These are phyloP conservation scores for Gypsophila paniculata DNA, from an alignment of 179 eudicot genomes.

Conservation along the genomic window DNA sequence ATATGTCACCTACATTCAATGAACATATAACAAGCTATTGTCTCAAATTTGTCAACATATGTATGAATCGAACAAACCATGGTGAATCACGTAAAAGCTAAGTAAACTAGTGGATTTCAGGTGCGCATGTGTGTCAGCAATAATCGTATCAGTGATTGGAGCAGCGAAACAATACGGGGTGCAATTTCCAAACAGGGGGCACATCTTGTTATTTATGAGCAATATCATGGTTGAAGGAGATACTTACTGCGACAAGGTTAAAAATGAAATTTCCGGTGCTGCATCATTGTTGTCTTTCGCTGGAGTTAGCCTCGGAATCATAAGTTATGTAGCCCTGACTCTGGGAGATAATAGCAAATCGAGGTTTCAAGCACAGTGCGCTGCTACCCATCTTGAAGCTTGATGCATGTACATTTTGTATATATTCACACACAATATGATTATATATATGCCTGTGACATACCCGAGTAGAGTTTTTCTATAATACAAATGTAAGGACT, in stretches of 20 bases:
- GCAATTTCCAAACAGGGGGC: constrained; percentile 1
- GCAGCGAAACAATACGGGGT: constrained; percentile 22
- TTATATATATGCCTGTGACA: not conserved
- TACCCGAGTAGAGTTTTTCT: not conserved
- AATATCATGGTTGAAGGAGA: not conserved
- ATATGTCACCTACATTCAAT: not conserved
- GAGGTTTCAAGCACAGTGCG: not conserved
- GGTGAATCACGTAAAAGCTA: not conserved
- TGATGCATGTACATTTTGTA: not conserved
- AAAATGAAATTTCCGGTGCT: constrained; percentile 21
- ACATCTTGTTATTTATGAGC: not conserved
- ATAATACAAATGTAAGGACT: too few species aligned
- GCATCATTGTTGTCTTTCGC: constrained; percentile 18
- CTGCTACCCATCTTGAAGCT: not conserved
- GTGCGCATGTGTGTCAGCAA: constrained; percentile 16
- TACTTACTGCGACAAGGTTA: not conserved
- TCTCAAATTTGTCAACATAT: too few species aligned
- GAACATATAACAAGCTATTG: too few species aligned
- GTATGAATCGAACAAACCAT: too few species aligned
- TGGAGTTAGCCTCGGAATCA: constrained; percentile 22
- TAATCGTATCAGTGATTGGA: constrained; percentile 20
- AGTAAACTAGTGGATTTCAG: constrained; percentile 2
- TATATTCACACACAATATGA: not conserved
- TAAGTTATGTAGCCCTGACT: constrained; percentile 20
- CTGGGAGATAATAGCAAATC: constrained; percentile 1